Percentiles rank a stretch among this genome's conserved stretches.
These are phyloP conservation scores for Hyaloraphidium curvatum DNA, from an alignment of 192 early-diverging fungal species.

Conservation along the genomic window DNA sequence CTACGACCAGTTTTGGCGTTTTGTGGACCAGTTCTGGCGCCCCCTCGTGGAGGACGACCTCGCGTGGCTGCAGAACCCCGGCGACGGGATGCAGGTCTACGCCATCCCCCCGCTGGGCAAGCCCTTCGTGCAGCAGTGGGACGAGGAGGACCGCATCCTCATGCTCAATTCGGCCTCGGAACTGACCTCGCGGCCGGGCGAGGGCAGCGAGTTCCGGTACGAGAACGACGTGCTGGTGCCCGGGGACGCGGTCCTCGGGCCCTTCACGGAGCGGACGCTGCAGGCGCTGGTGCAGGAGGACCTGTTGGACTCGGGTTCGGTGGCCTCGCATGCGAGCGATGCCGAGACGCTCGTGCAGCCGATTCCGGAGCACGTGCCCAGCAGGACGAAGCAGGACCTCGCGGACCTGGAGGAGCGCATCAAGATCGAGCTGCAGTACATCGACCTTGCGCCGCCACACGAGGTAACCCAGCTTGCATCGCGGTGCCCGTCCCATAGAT, in stretches of 20 bases:
- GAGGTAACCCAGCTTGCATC: conserved; percentile 23
- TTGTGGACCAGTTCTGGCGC: conserved; percentile 69
- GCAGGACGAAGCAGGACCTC: conserved; percentile 23
- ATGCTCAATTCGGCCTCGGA: conserved; percentile 15
- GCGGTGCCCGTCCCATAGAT: too few relatives aligned
- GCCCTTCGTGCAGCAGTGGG: conserved; percentile 43
- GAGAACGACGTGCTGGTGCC: conserved; percentile 15
- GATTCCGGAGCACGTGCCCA: neutral
- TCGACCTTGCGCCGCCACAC: conserved; percentile 62
- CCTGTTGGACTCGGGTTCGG: too few relatives aligned
- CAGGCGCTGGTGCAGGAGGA: conserved; percentile 42
- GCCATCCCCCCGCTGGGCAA: conserved; percentile 63
- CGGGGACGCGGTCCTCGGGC: conserved; percentile 39
- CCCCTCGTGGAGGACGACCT: conserved; percentile 63
- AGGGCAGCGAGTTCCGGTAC: neutral
- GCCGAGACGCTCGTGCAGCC: neutral
- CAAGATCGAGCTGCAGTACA: conserved; percentile 57
- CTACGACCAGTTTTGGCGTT: conserved; percentile 62
- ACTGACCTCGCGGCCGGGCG: neutral
- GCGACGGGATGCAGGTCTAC: conserved; percentile 21
- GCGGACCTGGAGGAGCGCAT: conserved; percentile 61
- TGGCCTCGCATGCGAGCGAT: too few relatives aligned
- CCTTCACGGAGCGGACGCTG: conserved; percentile 62
- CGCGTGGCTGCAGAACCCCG: conserved; percentile 36
- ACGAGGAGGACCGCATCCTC: conserved; percentile 31